Evolutionary conservation across 306 rosid species (phyloP), one percentile per base, ranked within the genome.

Genomic region (Glycyrrhiza uralensis): DNA sequence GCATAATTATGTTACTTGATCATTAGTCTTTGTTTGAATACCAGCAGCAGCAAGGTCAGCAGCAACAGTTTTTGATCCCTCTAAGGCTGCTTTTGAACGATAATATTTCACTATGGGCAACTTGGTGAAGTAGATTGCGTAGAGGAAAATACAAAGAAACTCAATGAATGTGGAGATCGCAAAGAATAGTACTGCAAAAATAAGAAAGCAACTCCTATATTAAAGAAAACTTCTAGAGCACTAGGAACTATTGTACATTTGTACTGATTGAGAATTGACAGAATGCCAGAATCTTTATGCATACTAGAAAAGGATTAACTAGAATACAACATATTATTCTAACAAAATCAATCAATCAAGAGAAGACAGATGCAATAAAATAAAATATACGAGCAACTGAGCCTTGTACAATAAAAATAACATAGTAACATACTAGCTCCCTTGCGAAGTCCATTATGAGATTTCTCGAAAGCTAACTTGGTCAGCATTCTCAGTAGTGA

Each of bases 11-110:
- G 59, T n/a, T 85, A 88, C 92, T 70, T 55, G 81, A 24, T 52
- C 68, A 61, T 69, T 71, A 41, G 72, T 7, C 22, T 76, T 42
- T 11, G 87, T 47, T 29, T 66, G 66, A 68, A 88, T 51, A 32
- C 98, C 92, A 17, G 81, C 93, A 35, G 96, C 96, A 14, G 95
- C 91, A 49, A 92, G 97, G 71, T 92, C 95, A 17, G 96, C 81
- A 5, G 87, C 57, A 39, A 89, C 97, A 22, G 97, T 92, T 84
- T 82, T 89, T 5, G 96, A 84, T 75, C 96, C 97, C 78, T 92
- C 95, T 0, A 45, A 77, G n/a, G 97, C 92, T 33, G 98, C 96
- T 76, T 87, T 94, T 33, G 87, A 58, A 58, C 95, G 94, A 49
- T 89, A 91, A 69, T 85, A 80, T 71, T 89, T 94, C 70, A 94